Evolutionary conservation across 441 rosid genomes (phyloP), one percentile per base, ranked within the genome.

Genomic region (Theobroma grandiflorum): DNA sequence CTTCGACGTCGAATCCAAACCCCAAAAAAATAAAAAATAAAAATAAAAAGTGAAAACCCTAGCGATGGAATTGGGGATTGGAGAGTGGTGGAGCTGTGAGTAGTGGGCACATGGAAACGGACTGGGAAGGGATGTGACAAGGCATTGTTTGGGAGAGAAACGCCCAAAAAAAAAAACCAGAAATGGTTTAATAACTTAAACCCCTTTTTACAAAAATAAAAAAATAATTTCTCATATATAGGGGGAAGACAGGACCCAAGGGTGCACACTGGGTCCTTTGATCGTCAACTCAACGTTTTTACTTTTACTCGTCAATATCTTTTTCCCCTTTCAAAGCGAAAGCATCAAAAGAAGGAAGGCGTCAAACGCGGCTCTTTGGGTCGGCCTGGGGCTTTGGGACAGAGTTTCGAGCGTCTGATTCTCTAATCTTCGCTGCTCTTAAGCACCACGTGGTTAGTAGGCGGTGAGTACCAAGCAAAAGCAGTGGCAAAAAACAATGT

Each of bases 121-220:
- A 85, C 88, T 85, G 85, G 55, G 71, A 59, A 68, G 42, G 49
- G 92, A 89, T 90, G 90, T 89, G 93, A 92, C 92, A 86, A 84
- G 85, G 83, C 94, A 85, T 81, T 84, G 87, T 81, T 85, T 83
- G 84, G 76, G 76, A 20, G 2, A 8, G 31, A 26, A 26, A 26
- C 31, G 1, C 31, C 31, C 0, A 31, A n/a, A 22, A 40, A 26
- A 35, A 40, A 33, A 38, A 26, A 26, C 31, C 31, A 26, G 31
- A 26, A 26, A 26, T 26, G 9, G 50, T 37, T 55, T 3, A 31
- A 43, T 68, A 43, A 58, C 63, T 43, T 43, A 2, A 58, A 58
- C 22, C 8, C 31, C 11, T 43, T 12, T 11, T 12, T 26, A 26
- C 31, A 26, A 26, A 26, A 26, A 26, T 26, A 26, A 26, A 22